Base-by-base conservation (phyloP, 768 basidiomycete genomes). In the Mycena capillaripes region DNA sequence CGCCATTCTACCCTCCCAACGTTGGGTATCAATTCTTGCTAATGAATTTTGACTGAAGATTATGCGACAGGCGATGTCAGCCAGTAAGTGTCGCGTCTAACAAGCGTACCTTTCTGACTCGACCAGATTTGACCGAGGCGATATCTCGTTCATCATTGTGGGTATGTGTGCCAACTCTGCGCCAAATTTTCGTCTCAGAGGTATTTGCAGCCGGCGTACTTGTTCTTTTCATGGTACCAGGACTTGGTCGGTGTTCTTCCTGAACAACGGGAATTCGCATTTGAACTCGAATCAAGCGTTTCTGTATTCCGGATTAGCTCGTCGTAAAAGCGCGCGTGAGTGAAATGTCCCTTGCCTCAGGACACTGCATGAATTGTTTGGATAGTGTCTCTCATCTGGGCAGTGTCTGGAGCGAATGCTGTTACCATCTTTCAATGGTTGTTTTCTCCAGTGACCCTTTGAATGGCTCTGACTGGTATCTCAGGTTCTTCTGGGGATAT, bases 401-500 rank as follows among this genome's bases (percentile, higher is more conserved):
- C 87, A 14, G 91, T 93, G 69, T 85, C 89, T 42, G 92, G 92
- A 5, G 88, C 89, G 76, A 94, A 94, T 76, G 93, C 92, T 9
- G 85, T 95, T 72, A 90, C 90, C 72, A 91, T 94, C 69, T 91
- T 94, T 80, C 92, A 93, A 77, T 95, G 94, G 94, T 95, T 88
- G 80, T 42, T 23, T 16, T 23, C 46, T 19, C 5, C 19, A 36
- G 5, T 25, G 17, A 29, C 27, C 5, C 19, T 29, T 16, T 3
- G 23, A 16, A 16, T 19, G 25, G 4, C 17, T 38, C 64, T 66
- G 10, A 67, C 50, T 27, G 27, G 27, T 21, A 6, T n/a, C 30
- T 8, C 27, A 74, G 73, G 69, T 74, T 71, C 72, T 86, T 88
- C 78, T 87, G 86, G 86, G 86, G 81, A 12, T 97, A 96, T 83